Conservation (phyloP, 2,329 filamentous ascomycete genomes). For the Ophiostoma populinum region DNA sequence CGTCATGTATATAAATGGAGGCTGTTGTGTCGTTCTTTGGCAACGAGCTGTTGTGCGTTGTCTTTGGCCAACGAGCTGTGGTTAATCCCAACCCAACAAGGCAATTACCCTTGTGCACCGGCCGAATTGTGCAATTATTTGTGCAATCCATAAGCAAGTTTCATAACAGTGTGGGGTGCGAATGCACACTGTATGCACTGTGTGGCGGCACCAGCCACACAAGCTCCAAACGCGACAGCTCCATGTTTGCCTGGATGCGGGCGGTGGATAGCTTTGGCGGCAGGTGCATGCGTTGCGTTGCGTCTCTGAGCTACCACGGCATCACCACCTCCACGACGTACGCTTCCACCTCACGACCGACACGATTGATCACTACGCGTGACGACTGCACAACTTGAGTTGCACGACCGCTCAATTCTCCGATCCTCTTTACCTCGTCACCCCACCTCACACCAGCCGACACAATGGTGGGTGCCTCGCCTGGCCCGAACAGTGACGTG, state of each 20-base stretch:
- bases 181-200: not conserved
- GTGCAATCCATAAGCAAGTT: too few relatives aligned
- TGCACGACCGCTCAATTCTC: not conserved
- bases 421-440: not conserved
- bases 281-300: not conserved
- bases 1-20: too few relatives aligned
- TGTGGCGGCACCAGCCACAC: not conserved
- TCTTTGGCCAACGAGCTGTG: too few relatives aligned
- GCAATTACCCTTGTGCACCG: too few relatives aligned
- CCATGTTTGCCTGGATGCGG: constrained; percentile 7
- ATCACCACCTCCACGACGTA: too few relatives aligned
- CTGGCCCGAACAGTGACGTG: not conserved
- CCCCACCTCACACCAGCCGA: not conserved
- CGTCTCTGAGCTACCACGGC: not conserved
- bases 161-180: too few relatives aligned
- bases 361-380: not conserved
- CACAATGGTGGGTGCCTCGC: not conserved
- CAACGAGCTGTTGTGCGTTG: too few relatives aligned
- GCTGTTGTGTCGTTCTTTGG: too few relatives aligned
- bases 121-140: too few relatives aligned
- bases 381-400: not conserved
- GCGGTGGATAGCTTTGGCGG: constrained; percentile 2
- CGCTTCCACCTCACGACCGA: not conserved
- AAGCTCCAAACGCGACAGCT: constrained; percentile 8
- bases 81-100: too few relatives aligned